phyloP scores from a whole-genome alignment of 2,329 filamentous ascomycete species.

The Hyphodiscus sp. region DNA sequence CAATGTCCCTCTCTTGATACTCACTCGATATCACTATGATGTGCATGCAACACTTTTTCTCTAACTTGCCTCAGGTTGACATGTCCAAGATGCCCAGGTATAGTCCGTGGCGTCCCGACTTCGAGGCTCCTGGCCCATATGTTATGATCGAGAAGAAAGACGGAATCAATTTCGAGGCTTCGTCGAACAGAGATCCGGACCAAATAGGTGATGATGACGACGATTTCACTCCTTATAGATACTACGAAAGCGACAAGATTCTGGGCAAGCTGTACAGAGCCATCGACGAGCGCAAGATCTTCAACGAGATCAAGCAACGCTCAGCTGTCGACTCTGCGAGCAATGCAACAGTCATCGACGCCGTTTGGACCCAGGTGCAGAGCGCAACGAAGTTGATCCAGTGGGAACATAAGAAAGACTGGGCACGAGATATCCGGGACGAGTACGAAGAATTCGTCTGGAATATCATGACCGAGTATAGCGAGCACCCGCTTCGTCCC shows the following conservation, averaged over 20 bases:
- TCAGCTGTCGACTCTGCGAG: conserved; percentile 7
- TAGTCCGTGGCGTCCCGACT: conserved; percentile 39
- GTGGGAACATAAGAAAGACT: conserved; percentile 33
- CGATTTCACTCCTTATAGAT: conserved; percentile 43
- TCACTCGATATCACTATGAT: too few species aligned
- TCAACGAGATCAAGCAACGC: conserved; percentile 24
- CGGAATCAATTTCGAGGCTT: conserved; percentile 17
- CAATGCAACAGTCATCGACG: conserved; percentile 19
- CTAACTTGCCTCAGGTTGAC: conserved; percentile 16
- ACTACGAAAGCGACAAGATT: conserved; percentile 62
- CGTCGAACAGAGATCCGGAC: conserved; percentile 3
- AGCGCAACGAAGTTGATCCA: conserved; percentile 28
- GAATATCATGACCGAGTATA: conserved; percentile 40
- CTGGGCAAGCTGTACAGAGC: conserved; percentile 65
- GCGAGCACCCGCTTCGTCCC: conserved; percentile 33
- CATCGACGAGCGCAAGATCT: conserved; percentile 66
- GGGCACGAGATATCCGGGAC: conserved; percentile 36
- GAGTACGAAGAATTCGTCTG: conserved; percentile 48
- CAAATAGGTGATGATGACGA: conserved; percentile 42
- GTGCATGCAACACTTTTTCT: neutral
- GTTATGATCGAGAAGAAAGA: conserved; percentile 34
- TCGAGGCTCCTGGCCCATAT: conserved; percentile 44
- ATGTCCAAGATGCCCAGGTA: conserved; percentile 21
- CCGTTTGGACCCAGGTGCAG: conserved; percentile 36
- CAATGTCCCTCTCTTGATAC: too few species aligned